phyloP scores from a whole-genome alignment of 78 protist genomes.

The Planoprotostelium fungivorum region DNA sequence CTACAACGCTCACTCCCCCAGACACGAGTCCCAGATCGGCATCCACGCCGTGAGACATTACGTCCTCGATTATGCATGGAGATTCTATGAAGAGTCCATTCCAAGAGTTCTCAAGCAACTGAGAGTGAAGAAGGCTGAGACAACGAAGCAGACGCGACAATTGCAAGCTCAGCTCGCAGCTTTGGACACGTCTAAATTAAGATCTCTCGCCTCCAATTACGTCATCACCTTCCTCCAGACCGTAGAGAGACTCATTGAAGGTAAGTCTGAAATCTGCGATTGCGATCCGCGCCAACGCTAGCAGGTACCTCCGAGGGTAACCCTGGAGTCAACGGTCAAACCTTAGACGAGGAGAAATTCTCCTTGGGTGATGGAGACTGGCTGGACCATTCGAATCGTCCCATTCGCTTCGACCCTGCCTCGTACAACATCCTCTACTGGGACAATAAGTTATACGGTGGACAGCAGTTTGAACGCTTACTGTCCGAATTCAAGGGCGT shows the following conservation, averaged over 20 bases:
- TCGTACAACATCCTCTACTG: slow-evolving; percentile 59
- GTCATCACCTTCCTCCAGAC: slow-evolving; percentile 54
- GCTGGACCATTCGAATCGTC: slow-evolving; percentile 48
- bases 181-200: slow-evolving; percentile 24
- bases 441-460: slow-evolving; percentile 70
- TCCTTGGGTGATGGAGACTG: slow-evolving; percentile 67
- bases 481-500: slow-evolving; percentile 72
- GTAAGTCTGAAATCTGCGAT: background rate
- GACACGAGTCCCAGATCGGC: slow-evolving; percentile 50
- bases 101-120: slow-evolving; percentile 57
- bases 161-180: slow-evolving; percentile 31
- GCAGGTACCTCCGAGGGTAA: slow-evolving; percentile 71
- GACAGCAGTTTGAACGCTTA: slow-evolving; percentile 72
- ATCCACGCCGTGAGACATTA: slow-evolving; percentile 44
- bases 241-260: slow-evolving; percentile 41
- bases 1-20: background rate
- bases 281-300: too few relatives aligned
- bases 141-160: slow-evolving; percentile 2
- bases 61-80: slow-evolving; percentile 45
- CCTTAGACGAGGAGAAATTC: slow-evolving; percentile 60
- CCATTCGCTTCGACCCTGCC: slow-evolving; percentile 55
- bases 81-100: slow-evolving; percentile 42
- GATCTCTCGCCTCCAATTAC: slow-evolving; percentile 55
- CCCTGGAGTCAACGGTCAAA: slow-evolving; percentile 68
- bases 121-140: slow-evolving; percentile 39